A percentile compares a stretch with the other conserved stretches of the same genome.
Evolutionary conservation across 306 rosid genomes (phyloP).

Genomic region (barrel medic (Medicago truncatula)): MtrunA17r5.0-ANR NC_053047.1:40788501-40789000

Average conservation of each 20-base stretch:
- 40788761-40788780: slow-evolving; percentile 57
- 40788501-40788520: too few relatives aligned
- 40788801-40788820: slow-evolving; percentile 56
- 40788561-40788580: too few relatives aligned
- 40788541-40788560: too few relatives aligned
- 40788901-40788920: not conserved
- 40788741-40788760: slow-evolving; percentile 46
- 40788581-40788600: too few relatives aligned
- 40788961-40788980: slow-evolving; percentile 86
- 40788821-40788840: slow-evolving; percentile 66
- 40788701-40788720: slow-evolving; percentile 82
- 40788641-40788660: not conserved
- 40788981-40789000: slow-evolving; percentile 84
- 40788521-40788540: too few relatives aligned
- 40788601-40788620: too few relatives aligned
- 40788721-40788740: slow-evolving; percentile 64
- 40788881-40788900: not conserved
- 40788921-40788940: slow-evolving; percentile 5
- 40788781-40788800: slow-evolving; percentile 56
- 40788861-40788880: not conserved
- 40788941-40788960: slow-evolving; percentile 26
- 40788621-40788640: too few relatives aligned
- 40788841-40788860: slow-evolving; percentile 59
- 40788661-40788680: not conserved
- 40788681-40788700: not conserved